Conservation (phyloP, 768 basidiomycete species). For the Pleurotus citrinopileatus region DNA sequence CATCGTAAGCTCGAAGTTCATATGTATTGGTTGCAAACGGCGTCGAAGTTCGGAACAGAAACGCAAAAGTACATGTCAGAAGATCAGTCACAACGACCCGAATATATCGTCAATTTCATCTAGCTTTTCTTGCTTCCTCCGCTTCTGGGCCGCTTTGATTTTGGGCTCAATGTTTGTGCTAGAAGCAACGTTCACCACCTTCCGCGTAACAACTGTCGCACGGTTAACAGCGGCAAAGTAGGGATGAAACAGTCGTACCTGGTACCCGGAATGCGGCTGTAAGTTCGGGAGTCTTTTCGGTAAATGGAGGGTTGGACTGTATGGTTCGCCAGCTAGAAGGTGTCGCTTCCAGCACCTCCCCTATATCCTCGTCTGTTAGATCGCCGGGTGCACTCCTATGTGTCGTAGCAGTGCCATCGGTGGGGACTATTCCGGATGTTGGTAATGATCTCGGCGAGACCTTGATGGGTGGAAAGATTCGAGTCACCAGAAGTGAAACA, state of each 20-base stretch:
- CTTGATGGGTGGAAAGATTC: too few relatives aligned
- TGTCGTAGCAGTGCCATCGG: not conserved
- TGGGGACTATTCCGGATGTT: too few relatives aligned
- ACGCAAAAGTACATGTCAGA: too few relatives aligned
- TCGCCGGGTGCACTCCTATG: not conserved
- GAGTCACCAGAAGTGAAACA: not conserved
- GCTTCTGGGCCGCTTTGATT: slow-evolving; percentile 4
- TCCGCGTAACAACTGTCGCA: not conserved
- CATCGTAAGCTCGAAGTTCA: too few relatives aligned
- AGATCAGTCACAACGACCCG: slow-evolving; percentile 25
- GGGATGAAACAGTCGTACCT: too few relatives aligned
- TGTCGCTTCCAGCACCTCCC: not conserved
- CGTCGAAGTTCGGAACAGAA: too few relatives aligned
- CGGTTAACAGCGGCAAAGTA: not conserved
- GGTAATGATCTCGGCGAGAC: too few relatives aligned
- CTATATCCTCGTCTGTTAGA: slow-evolving; percentile 2
- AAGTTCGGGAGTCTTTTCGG: too few relatives aligned
- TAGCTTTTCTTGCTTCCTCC: slow-evolving; percentile 33
- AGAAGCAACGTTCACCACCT: not conserved
- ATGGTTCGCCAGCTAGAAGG: too few relatives aligned
- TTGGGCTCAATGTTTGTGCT: not conserved
- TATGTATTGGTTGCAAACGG: too few relatives aligned
- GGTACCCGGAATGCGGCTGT: too few relatives aligned
- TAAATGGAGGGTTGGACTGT: too few relatives aligned
- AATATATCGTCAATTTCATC: slow-evolving; percentile 77